These are phyloP conservation scores for Lignosus rhinocerotis DNA, from an alignment of 1,284 basidiomycete genomes.

Conservation along the genomic window DNA sequence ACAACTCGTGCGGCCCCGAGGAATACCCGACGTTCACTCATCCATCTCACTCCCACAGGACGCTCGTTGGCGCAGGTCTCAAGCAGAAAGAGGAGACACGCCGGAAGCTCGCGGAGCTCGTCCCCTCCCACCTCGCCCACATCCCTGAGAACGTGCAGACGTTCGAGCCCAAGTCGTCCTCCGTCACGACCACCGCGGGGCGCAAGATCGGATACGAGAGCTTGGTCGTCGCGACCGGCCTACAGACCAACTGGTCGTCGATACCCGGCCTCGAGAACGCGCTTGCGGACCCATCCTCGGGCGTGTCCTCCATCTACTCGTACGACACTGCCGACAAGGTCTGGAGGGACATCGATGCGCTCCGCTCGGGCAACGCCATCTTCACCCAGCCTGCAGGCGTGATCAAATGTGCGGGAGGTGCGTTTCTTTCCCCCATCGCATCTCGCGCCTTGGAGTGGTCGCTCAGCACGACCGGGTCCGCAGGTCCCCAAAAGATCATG, in stretches of 20 bases:
- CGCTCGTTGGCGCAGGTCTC: constrained; percentile 89
- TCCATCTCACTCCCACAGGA: constrained; percentile 54
- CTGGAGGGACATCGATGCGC: constrained; percentile 77
- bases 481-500: constrained; percentile 92
- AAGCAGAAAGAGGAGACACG: constrained; percentile 69
- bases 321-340: constrained; percentile 87
- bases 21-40: constrained; percentile 10
- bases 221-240: constrained; percentile 87
- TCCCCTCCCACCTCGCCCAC: constrained; percentile 75
- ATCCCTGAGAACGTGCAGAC: constrained; percentile 74
- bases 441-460: neutral
- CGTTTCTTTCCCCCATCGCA: constrained; percentile 12
- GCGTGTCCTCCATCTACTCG: constrained; percentile 94
- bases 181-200: constrained; percentile 72
- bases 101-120: constrained; percentile 65
- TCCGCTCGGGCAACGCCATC: constrained; percentile 82
- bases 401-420: constrained; percentile 94
- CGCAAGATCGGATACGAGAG: constrained; percentile 81
- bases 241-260: constrained; percentile 82
- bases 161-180: constrained; percentile 78
- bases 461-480: neutral
- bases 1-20: neutral
- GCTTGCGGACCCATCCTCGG: constrained; percentile 72
- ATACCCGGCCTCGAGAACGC: constrained; percentile 82
- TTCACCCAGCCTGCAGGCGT: constrained; percentile 97